Evolutionary conservation across 805 yeast species (phyloP).

Genomic region (Pichia ethanolica): DNA sequence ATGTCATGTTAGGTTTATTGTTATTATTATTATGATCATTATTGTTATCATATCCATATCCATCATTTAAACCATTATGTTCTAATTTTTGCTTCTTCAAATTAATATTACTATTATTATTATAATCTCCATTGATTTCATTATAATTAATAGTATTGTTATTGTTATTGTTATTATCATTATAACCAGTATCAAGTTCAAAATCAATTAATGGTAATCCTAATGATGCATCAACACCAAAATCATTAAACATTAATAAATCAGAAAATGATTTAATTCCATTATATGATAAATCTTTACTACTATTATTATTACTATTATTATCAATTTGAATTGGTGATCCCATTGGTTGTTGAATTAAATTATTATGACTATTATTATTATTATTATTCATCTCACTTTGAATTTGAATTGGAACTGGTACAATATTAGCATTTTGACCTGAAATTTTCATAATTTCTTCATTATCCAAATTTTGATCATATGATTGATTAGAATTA

Average conservation of each 20-base stretch:
- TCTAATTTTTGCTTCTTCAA: too few species aligned
- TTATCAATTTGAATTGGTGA: not conserved
- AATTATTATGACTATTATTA: not conserved
- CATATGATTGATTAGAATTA: too few species aligned
- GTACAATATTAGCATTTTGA: not conserved
- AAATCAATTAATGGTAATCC: conserved; percentile 62
- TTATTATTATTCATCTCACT: not conserved
- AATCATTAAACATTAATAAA: conserved; percentile 37
- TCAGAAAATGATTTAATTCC: conserved; percentile 23
- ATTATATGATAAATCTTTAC: not conserved
- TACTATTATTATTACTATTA: not conserved
- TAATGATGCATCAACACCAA: conserved; percentile 76
- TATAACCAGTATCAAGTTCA: conserved; percentile 23
- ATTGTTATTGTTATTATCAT: conserved; percentile 1
- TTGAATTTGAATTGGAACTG: not conserved
- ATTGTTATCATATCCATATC: too few species aligned
- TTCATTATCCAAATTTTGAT: too few species aligned
- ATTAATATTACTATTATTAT: too few species aligned
- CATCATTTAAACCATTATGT: too few species aligned
- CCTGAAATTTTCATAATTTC: too few species aligned
- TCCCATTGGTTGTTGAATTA: not conserved
- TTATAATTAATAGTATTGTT: not conserved
- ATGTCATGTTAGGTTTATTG: not conserved
- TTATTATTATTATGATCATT: too few species aligned
- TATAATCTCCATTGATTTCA: not conserved